These are phyloP conservation scores for Trichoderma gracile DNA, from an alignment of 2,329 filamentous ascomycete species.

Conservation along the genomic window DNA sequence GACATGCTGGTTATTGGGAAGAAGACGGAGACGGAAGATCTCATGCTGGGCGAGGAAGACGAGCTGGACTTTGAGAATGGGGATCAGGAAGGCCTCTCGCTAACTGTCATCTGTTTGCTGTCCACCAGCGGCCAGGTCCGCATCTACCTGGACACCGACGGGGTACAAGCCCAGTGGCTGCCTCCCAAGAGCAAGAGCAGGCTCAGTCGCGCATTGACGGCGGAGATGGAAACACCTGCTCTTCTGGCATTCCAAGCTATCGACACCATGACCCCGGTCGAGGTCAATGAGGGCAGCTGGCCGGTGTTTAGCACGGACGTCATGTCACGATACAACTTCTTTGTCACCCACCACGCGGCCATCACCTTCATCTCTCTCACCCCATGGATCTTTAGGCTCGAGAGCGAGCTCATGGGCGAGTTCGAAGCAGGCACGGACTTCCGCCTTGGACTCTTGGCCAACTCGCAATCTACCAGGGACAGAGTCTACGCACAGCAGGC, in stretches of 20 bases:
- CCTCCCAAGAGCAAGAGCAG: conserved; percentile 57
- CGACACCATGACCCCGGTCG: conserved; percentile 57
- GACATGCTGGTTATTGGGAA: conserved; percentile 65
- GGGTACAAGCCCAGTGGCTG: conserved; percentile 66
- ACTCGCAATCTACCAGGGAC: conserved; percentile 59
- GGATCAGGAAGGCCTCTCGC: conserved; percentile 60
- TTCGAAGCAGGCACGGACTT: conserved; percentile 62
- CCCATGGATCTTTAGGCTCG: conserved; percentile 64
- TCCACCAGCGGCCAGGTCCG: conserved; percentile 62
- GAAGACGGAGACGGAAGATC: conserved; percentile 59
- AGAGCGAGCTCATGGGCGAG: conserved; percentile 59
- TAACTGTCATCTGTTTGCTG: conserved; percentile 60
- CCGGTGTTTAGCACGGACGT: conserved; percentile 63
- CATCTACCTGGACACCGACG: conserved; percentile 62
- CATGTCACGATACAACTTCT: conserved; percentile 63
- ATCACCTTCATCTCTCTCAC: conserved; percentile 62
- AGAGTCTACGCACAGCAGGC: conserved; percentile 57
- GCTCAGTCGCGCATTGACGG: conserved; percentile 42
- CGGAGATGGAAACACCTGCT: conserved; percentile 45
- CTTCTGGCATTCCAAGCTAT: conserved; percentile 64
- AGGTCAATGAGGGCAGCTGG: conserved; percentile 60
- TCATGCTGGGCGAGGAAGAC: conserved; percentile 66
- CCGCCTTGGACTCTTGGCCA: conserved; percentile 60
- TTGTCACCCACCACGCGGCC: conserved; percentile 60
- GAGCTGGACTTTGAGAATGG: conserved; percentile 58